Evolutionary conservation across 2,329 filamentous ascomycete species (phyloP), one percentile per base, ranked within the genome.

Genomic region (Hymenoscyphus infarciens): DNA sequence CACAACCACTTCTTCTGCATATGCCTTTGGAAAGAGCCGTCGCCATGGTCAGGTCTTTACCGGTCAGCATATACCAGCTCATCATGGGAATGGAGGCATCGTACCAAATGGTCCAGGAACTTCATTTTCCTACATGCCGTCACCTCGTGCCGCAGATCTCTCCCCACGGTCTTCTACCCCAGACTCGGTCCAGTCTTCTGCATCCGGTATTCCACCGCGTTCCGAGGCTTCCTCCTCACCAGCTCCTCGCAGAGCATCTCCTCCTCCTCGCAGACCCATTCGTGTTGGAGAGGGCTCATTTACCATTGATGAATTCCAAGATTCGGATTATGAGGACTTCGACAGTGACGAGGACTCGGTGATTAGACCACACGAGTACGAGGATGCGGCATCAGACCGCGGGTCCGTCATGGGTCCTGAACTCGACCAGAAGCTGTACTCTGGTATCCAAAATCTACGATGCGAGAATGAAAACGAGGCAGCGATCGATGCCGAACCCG

Each of bases 61-160:
- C 54, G 55, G 54, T n/a, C 54, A 59, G 42, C 61, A 65, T 68
- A 74, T 69, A 70, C 74, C 62, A 68, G 71, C 62, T 13, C 64
- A 75, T 56, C 75, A 77, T 56, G 74, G 77, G 13, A 76, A 75
- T 63, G 74, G 77, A 13, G 76, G 74, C 63, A 82, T 82, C 58
- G 76, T 73, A 59, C 78, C 79, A 1, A 67, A 72, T 66, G 74
- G 70, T 57, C 68, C 72, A 57, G 75, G 73, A 2, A 66, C 62
- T 19, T 67, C 69, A 25, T 75, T 78, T 63, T 74, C 69, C 58
- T 76, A 75, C 61, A 67, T 69, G 35, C 73, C 69, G n/a, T 68
- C 73, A 27, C 66, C 71, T 49, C 71, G 72, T 13, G 73, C 73
- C 33, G 73, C 75, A 31, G 72, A 77, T 45, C 67, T 78, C 16